Conservation (phyloP, 208 protist species). For the Acanthamoeba castellanii region DNA sequence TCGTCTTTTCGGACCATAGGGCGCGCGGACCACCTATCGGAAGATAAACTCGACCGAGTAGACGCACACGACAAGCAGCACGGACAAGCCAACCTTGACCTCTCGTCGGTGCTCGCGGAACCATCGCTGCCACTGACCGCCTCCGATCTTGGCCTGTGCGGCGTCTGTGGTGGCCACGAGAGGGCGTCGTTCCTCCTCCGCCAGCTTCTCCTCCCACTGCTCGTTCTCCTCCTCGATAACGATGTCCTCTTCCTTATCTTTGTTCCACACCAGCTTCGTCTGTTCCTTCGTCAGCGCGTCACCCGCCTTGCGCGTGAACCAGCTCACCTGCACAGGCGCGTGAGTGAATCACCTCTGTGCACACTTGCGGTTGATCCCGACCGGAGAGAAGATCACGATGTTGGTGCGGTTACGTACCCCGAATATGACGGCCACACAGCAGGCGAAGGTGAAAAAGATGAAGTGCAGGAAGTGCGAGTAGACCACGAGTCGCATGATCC, state of each 20-base stretch:
- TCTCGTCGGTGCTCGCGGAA: neutral
- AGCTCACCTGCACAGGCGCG: neutral
- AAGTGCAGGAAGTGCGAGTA: slow-evolving; percentile 71
- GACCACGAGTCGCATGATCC: neutral
- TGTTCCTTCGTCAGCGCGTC: slow-evolving; percentile 34
- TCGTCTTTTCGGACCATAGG: no score
- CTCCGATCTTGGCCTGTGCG: neutral
- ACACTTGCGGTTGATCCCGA: no score
- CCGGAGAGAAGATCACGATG: neutral
- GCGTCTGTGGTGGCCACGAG: neutral
- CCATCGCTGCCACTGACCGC: neutral
- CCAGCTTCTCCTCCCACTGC: slow-evolving; percentile 37
- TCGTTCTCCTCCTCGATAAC: slow-evolving; percentile 49
- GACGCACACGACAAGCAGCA: neutral
- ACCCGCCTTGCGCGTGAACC: neutral
- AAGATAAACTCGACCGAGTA: slow-evolving; percentile 43
- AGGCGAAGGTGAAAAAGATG: slow-evolving; percentile 60
- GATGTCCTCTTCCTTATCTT: slow-evolving; percentile 29
- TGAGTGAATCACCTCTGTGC: no score
- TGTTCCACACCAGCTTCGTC: neutral
- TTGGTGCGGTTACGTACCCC: neutral
- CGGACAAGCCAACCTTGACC: slow-evolving; percentile 36
- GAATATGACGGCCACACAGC: slow-evolving; percentile 47
- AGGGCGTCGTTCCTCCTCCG: neutral
- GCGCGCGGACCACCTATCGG: neutral